Base-by-base conservation (phyloP, 805 yeast species). In the Saccharomycopsis oosterbeekiorum region DNA sequence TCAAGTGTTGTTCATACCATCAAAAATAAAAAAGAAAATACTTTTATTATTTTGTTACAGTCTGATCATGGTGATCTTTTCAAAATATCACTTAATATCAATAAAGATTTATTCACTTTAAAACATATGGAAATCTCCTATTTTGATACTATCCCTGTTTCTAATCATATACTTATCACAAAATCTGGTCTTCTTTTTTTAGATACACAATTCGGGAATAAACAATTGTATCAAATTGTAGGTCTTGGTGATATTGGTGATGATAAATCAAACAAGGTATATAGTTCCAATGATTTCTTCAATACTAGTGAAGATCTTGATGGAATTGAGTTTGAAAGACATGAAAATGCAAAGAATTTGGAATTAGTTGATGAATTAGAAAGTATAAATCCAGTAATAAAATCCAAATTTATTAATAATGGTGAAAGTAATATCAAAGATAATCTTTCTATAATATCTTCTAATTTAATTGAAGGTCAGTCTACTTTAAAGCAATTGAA, bases 171-270 rank as follows among this genome's bases (percentile, higher is more conserved):
- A 12, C 75, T 78, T 47, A 82, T 93, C 51, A 78, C 91, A 64
- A 85, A 80, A 65, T 80, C 88, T 6, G 99, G 98, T 0, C 87
- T 84, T 65, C 67, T 93, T 42, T 88, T 83, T 70, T 87, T 86
- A 0, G 84, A 85, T 64, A 74, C 84, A 9, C 85, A 85, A 61
- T 71, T 75, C 61, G 84, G 86, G 36, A 84, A 86, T 67, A 88
- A 85, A 67, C 71, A 75, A 19, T 75, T 88, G n/a, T 89, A 85
- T 68, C 97, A 90, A 70, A 87, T 93, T 67, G 89, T 86, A 64
- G 80, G 80, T 57, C 73, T 91, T 55, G 97, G 96, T 1, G 84
- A 81, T 56, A 84, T 80, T 26, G 81, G 74, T 14, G 78, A 74
- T 14, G 78, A 78, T 26, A 75, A 72, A 41, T 68, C 61, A 21